A percentile compares a stretch with the other conserved stretches of the same genome.
Conservation (phyloP, 352 stramenopile genomes). For the Aphanomyces astaci region DNA sequence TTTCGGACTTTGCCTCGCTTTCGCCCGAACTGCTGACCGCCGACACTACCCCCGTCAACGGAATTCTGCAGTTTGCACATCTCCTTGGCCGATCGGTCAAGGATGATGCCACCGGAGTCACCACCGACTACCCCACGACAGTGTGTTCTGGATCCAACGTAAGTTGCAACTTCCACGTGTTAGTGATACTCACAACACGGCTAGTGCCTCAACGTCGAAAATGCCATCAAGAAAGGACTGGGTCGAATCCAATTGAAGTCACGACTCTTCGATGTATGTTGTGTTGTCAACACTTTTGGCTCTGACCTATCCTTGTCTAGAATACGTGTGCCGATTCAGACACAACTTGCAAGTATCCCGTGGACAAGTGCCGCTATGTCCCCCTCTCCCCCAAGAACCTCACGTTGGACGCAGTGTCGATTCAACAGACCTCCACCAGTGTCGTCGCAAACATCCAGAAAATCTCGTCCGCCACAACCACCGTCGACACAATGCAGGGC, state of each 20-base stretch:
- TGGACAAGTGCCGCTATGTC: conserved; percentile 6
- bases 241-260: background rate
- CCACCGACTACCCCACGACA: background rate
- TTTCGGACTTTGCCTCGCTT: conserved; percentile 10
- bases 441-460: background rate
- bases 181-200: background rate
- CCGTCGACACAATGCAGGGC: background rate
- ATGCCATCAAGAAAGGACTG: background rate
- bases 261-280: conserved; percentile 9
- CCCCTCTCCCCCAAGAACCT: background rate
- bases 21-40: background rate
- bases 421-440: background rate
- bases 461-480: background rate
- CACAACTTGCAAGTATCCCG: conserved; percentile 2
- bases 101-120: background rate
- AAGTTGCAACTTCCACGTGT: background rate
- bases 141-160: background rate
- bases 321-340: background rate
- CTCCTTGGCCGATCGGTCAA: background rate
- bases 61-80: background rate
- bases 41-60: background rate
- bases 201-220: background rate
- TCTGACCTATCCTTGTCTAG: background rate
- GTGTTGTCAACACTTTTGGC: background rate
- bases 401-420: background rate